These are phyloP conservation scores for Lanmaoa pseudosensibilis DNA, from an alignment of 768 basidiomycete species.

Conservation along the genomic window DNA sequence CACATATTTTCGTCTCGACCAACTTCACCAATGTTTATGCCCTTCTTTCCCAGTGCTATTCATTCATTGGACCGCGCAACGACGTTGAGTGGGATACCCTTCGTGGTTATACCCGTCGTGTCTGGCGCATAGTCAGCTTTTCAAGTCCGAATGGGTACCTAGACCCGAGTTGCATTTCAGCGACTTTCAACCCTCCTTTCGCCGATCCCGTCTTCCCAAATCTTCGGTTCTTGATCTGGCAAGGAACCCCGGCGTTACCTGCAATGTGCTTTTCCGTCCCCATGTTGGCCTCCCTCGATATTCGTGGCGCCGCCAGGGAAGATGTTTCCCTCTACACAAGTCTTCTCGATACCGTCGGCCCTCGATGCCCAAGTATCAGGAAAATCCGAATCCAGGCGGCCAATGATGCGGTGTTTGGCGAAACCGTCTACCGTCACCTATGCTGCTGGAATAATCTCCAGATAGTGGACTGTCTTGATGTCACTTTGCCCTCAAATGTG, in stretches of 20 bases:
- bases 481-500: not conserved
- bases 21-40: not conserved
- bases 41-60: not conserved
- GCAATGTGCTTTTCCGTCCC: not conserved
- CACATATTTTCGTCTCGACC: not conserved
- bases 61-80: not conserved
- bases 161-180: not conserved
- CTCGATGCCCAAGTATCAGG: constrained; percentile 4
- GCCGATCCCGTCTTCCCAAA: not conserved
- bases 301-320: not conserved
- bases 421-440: not conserved
- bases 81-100: constrained; percentile 7
- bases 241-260: not conserved
- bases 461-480: not conserved
- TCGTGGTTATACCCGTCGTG: constrained; percentile 1
- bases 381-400: not conserved
- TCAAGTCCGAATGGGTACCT: not conserved
- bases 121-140: not conserved
- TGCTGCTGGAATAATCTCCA: not conserved
- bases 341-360: constrained; percentile 1
- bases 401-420: not conserved
- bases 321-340: not conserved
- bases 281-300: not conserved
- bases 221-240: constrained; percentile 7
- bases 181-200: not conserved